Evolutionary conservation across 345 rosid species (phyloP), one percentile per base, ranked within the genome.

Genomic region (Euphorbia lathyris): DNA sequence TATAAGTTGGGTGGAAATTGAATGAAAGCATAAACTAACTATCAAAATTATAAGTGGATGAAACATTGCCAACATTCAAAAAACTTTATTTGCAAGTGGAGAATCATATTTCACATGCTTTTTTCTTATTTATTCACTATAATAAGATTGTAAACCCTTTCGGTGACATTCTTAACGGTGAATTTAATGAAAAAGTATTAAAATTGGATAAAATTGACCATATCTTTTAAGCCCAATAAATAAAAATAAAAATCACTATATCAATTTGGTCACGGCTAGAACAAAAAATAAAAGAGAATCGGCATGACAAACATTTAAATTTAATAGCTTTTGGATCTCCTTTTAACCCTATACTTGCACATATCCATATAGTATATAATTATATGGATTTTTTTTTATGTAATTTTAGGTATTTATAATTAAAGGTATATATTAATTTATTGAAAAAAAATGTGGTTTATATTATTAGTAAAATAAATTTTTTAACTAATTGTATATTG

Each of bases 201-300:
- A 23, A 45, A 26, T 52, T 59, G 74, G 61, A 53, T 64, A 65
- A 50, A 29, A 47, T 3, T 20, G 16, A 48, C 20, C 50, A 23
- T 9, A 56, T 20, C 59, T 63, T 70, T 65, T 29, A 26, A 23
- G 5, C 60, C 25, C 22, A 10, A 58, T 11, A 26, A 57, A 38
- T 47, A 25, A 25, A 45, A 40, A 6, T 4, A 53, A 43, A 48
- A 48, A 19, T 29, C 7, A 14, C 32, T 32, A 30, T 45, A 20
- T 70, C n/a, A 32, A 71, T 71, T 69, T 30, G 67, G 65, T 76
- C 83, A 76, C 80, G 79, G 56, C 11, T 65, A 48, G 52, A 58
- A 61, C 34, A 27, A 65, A 25, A 70, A 52, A n/a, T 5, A 32
- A 75, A 71, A 59, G 74, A 60, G 68, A 53, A 68, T 65, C 51